A percentile compares a stretch with the other conserved stretches of the same genome.
phyloP scores from a whole-genome alignment of 176 grass and related monocot species.

The Paspalum vaginatum region DNA sequence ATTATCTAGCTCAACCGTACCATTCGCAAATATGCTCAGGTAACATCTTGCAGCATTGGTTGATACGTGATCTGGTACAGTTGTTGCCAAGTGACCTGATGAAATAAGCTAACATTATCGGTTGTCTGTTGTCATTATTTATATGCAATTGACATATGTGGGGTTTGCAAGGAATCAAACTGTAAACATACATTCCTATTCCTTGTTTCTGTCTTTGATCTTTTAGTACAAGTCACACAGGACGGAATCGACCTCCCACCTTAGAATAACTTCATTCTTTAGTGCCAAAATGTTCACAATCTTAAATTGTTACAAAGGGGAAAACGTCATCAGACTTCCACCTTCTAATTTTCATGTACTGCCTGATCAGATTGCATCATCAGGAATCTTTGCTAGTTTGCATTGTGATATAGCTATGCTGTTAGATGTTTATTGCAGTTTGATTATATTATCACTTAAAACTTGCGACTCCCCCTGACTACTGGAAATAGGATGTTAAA shows the following conservation, averaged over 20 bases:
- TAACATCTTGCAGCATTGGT: slow-evolving; percentile 11
- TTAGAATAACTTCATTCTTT: slow-evolving; percentile 32
- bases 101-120: slow-evolving; percentile 33
- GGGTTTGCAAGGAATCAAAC: slow-evolving; percentile 36
- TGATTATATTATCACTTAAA: not conserved
- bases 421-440: not conserved
- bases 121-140: slow-evolving; percentile 25
- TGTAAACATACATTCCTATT: slow-evolving; percentile 24
- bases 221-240: slow-evolving; percentile 33
- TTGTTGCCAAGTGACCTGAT: slow-evolving; percentile 24
- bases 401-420: not conserved
- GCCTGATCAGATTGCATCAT: not conserved
- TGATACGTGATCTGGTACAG: slow-evolving; percentile 25
- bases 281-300: not conserved
- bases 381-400: not conserved
- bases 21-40: slow-evolving; percentile 11
- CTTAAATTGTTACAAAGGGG: not conserved
- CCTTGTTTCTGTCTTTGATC: slow-evolving; percentile 38
- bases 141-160: slow-evolving; percentile 35
- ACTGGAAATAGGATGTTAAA: not conserved
- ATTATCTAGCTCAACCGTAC: slow-evolving; percentile 28
- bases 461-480: not conserved
- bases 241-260: slow-evolving; percentile 51
- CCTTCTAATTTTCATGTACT: not conserved
- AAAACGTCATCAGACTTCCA: not conserved